These are phyloP conservation scores for California macrophylla DNA, from an alignment of 441 rosid species.

Conservation along the genomic window DNA sequence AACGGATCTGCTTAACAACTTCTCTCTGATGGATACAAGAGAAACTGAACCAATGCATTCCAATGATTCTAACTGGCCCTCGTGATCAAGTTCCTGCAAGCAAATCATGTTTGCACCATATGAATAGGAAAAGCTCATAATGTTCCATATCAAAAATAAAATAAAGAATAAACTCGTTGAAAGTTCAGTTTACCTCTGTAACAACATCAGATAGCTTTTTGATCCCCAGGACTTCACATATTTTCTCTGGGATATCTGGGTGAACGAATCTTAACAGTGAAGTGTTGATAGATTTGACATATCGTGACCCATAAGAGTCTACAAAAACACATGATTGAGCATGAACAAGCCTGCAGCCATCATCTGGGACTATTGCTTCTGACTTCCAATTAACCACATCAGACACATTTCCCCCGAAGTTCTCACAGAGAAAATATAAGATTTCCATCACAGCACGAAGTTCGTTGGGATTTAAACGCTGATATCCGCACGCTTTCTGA, in stretches of 20 bases:
- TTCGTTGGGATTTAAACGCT: constrained; percentile 89
- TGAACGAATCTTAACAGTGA: constrained; percentile 81
- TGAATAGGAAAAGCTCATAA: constrained; percentile 11
- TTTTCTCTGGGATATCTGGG: constrained; percentile 68
- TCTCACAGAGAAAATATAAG: constrained; percentile 62
- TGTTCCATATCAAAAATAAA: background rate
- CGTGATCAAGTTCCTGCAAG: constrained; percentile 61
- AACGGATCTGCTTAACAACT: constrained; percentile 60
- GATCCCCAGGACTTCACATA: constrained; percentile 61
- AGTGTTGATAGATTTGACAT: constrained; percentile 56
- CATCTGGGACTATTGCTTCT: constrained; percentile 80
- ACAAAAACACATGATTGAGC: constrained; percentile 69
- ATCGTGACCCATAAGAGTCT: constrained; percentile 75
- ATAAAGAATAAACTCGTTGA: background rate
- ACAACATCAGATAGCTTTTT: constrained; percentile 87
- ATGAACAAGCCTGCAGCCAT: constrained; percentile 91
- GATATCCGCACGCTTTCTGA: constrained; percentile 79
- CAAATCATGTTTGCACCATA: constrained; percentile 4
- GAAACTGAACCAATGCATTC: constrained; percentile 58
- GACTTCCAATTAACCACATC: constrained; percentile 31
- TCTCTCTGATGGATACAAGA: constrained; percentile 40
- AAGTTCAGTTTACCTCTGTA: constrained; percentile 48
- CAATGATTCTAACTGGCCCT: constrained; percentile 42
- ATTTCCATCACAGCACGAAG: constrained; percentile 93
- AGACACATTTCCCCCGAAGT: constrained; percentile 27